Conservation (phyloP, 2,329 filamentous ascomycete genomes). For the Paracorniculantispora psalliotae region DNA sequence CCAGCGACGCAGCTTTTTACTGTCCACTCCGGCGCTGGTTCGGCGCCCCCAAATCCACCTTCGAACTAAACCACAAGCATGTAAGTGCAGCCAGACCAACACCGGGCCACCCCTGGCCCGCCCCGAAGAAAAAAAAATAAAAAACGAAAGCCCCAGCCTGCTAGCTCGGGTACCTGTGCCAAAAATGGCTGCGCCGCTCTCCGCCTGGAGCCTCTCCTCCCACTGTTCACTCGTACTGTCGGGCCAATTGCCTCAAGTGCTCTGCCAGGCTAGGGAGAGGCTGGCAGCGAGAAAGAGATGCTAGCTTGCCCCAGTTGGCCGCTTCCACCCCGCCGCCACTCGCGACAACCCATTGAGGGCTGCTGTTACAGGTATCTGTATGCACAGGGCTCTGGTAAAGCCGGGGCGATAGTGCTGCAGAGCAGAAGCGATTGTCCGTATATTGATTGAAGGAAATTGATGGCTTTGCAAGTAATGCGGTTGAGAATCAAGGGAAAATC, state of each 20-base stretch:
- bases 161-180: slow-evolving; percentile 12
- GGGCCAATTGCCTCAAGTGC: no score
- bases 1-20: not conserved
- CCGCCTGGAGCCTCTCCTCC: not conserved
- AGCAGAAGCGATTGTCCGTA: not conserved
- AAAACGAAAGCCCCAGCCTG: not conserved
- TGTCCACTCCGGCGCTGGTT: slow-evolving; percentile 1
- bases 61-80: slow-evolving; percentile 1
- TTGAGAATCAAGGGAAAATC: not conserved
- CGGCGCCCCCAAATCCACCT: slow-evolving; percentile 10
- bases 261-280: not conserved
- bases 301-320: not conserved
- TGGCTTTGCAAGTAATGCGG: no score
- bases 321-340: not conserved
- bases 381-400: not conserved
- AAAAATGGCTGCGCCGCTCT: slow-evolving; percentile 1
- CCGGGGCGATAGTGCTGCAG: no score
- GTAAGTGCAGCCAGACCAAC: slow-evolving; percentile 8
- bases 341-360: not conserved
- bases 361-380: not conserved
- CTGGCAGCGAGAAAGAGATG: not conserved
- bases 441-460: not conserved
- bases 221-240: not conserved
- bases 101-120: slow-evolving; percentile 11
- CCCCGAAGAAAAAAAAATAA: not conserved